Base-by-base conservation (phyloP, 2,329 filamentous ascomycete species). In the Penicillium sp. region DNA sequence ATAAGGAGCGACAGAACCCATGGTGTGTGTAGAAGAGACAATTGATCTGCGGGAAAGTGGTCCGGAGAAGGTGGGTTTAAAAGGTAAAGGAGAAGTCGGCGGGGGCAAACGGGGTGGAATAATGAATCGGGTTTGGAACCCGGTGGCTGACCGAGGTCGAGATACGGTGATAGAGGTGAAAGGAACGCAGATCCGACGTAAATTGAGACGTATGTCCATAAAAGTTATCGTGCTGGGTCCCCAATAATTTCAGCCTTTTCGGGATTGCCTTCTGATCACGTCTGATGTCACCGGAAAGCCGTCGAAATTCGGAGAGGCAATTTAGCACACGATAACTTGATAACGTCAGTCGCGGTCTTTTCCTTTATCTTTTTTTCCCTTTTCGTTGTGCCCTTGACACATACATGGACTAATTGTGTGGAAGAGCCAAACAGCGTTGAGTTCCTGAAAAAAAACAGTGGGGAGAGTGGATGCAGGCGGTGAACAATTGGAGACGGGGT, bases 1-100 rank as follows among this genome's bases (percentile, higher is more conserved):
- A 52, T 67, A 68, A 18, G 69, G 62, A 39, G 55, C 60, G 45
- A 71, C 62, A 50, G 65, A 67, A 55, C 64, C 64, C 72, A 74
- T 74, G 25, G 58, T 73, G 62, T 51, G 58, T 46, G 60, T 61
- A 55, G 46, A 42, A 34, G 59, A 60, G 39, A 49, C 59, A 55
- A 57, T 63, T 57, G 61, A 63, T 63, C 59, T 61, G 45, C 57
- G 52, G 46, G 57, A 53, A 42, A 60, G 50, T 47, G 31, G 52
- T 27, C 47, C 51, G 56, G 60, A 44, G 52, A 54, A 35, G 18
- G 53, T 45, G 50, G 54, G 44, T 60, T 66, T 64, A 58, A 65
- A 60, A 51, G 48, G 27, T 31, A 52, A 60, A 51, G 50, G 59
- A 53, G 51, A 58, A 50, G 39, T 48, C 52, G 56, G 56, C 55